A percentile compares a stretch with the other conserved stretches of the same genome.
phyloP scores from a whole-genome alignment of 257 asterid species.

The Jacaranda copaia region DNA sequence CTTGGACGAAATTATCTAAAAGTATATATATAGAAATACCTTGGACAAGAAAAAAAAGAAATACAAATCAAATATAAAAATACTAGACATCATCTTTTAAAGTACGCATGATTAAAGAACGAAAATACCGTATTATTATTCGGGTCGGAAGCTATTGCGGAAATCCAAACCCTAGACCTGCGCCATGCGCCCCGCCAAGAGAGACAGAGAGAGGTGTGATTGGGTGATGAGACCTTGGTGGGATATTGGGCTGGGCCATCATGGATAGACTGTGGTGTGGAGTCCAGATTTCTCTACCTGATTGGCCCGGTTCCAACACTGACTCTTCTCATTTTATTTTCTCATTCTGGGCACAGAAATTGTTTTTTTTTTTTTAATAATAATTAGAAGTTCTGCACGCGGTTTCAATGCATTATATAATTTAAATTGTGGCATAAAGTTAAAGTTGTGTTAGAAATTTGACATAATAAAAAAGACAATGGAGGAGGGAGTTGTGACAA shows the following conservation, averaged over 20 bases:
- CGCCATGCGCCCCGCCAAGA: slow-evolving; percentile 1
- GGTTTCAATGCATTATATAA: too few species aligned
- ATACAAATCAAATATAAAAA: background rate
- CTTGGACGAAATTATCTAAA: too few species aligned
- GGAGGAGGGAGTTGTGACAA: too few species aligned
- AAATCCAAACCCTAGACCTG: slow-evolving; percentile 22
- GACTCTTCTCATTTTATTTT: too few species aligned
- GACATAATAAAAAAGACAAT: too few species aligned
- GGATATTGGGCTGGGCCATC: slow-evolving; percentile 27
- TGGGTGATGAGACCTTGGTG: slow-evolving; percentile 12
- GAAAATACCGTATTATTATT: slow-evolving; percentile 16
- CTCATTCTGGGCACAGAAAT: too few species aligned
- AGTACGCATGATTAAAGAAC: background rate
- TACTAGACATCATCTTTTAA: background rate
- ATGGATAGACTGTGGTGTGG: background rate
- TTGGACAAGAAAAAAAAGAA: background rate
- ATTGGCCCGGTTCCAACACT: too few species aligned
- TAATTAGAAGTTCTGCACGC: too few species aligned
- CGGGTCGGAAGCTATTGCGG: slow-evolving; percentile 25
- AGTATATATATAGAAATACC: too few species aligned
- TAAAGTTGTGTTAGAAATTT: too few species aligned
- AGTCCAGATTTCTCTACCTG: background rate
- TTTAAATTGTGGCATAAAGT: too few species aligned
- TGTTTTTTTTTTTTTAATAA: too few species aligned
- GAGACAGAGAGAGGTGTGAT: background rate